These are phyloP conservation scores for Trichothecium roseum DNA, from an alignment of 2,329 filamentous ascomycete genomes.

Conservation along the genomic window DNA sequence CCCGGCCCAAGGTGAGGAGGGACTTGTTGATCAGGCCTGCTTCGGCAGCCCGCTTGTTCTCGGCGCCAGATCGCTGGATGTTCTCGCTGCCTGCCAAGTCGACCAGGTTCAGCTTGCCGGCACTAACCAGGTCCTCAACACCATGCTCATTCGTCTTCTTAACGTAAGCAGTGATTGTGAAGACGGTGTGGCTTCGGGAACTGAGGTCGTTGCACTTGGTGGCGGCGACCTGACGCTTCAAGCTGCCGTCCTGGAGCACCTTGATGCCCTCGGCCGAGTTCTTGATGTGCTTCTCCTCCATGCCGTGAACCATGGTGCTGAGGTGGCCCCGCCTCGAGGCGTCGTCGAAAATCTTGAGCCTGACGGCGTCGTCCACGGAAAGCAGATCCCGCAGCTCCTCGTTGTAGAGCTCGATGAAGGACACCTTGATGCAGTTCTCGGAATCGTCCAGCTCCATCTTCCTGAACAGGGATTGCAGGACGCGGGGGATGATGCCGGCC, in stretches of 20 bases:
- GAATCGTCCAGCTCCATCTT: constrained; percentile 69
- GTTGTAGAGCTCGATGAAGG: constrained; percentile 97
- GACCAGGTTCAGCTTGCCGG: constrained; percentile 91
- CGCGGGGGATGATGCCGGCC: constrained; percentile 90
- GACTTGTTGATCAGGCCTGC: constrained; percentile 98
- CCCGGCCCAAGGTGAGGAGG: constrained; percentile 82
- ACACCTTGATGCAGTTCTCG: constrained; percentile 91
- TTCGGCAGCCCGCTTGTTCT: constrained; percentile 94
- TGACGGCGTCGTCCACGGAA: constrained; percentile 67
- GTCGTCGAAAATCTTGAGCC: constrained; percentile 94
- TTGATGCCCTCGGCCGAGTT: constrained; percentile 77
- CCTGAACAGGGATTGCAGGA: constrained; percentile 75
- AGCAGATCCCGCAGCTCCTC: constrained; percentile 90
- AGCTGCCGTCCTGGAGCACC: constrained; percentile 77
- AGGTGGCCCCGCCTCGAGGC: constrained; percentile 74
- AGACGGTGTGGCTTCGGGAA: constrained; percentile 93
- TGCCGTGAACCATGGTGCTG: constrained; percentile 84
- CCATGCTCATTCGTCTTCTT: constrained; percentile 73
- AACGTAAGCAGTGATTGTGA: constrained; percentile 87
- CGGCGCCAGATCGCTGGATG: constrained; percentile 90
- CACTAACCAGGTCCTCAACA: constrained; percentile 79
- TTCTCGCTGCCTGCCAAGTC: constrained; percentile 97
- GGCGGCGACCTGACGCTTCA: constrained; percentile 94
- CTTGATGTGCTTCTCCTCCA: constrained; percentile 94
- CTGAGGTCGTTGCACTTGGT: constrained; percentile 99